phyloP scores from a whole-genome alignment of 208 protist genomes.

The Pavlovales sp. region DNA sequence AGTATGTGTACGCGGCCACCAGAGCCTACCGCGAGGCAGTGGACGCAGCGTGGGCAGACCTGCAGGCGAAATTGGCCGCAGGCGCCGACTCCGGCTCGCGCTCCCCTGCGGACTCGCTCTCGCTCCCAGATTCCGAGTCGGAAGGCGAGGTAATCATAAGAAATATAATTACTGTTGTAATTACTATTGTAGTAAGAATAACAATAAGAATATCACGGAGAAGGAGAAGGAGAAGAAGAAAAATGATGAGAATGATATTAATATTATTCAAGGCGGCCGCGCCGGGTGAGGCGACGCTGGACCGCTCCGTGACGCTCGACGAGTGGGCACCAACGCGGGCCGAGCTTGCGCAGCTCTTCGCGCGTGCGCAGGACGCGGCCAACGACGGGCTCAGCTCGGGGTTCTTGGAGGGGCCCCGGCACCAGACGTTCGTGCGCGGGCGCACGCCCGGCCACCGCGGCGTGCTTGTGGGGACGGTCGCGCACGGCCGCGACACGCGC shows the following conservation, averaged over 20 bases:
- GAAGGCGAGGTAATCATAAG: too few relatives aligned
- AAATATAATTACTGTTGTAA: too few relatives aligned
- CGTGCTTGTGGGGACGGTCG: not conserved
- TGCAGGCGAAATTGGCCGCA: not conserved
- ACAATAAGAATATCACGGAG: too few relatives aligned
- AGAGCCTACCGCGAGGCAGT: conserved; percentile 34
- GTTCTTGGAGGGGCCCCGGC: conserved; percentile 39
- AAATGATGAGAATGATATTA: too few relatives aligned
- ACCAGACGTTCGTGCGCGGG: conserved; percentile 41
- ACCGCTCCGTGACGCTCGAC: not conserved
- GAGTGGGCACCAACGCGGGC: not conserved
- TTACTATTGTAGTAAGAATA: too few relatives aligned
- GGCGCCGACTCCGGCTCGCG: too few relatives aligned
- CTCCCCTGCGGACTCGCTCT: too few relatives aligned
- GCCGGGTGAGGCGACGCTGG: too few relatives aligned
- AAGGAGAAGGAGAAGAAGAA: too few relatives aligned
- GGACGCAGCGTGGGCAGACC: conserved; percentile 21
- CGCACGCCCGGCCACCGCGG: conserved; percentile 28
- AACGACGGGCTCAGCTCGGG: conserved; percentile 32
- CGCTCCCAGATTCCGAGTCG: too few relatives aligned
- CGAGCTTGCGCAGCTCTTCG: conserved; percentile 40
- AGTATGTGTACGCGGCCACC: conserved; percentile 43
- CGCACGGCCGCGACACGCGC: not conserved
- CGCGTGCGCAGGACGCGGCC: conserved; percentile 48
- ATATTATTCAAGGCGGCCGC: too few relatives aligned